Evolutionary conservation across 345 rosid species (phyloP).

Genomic region (Eucalyptus brandiana): DNA sequence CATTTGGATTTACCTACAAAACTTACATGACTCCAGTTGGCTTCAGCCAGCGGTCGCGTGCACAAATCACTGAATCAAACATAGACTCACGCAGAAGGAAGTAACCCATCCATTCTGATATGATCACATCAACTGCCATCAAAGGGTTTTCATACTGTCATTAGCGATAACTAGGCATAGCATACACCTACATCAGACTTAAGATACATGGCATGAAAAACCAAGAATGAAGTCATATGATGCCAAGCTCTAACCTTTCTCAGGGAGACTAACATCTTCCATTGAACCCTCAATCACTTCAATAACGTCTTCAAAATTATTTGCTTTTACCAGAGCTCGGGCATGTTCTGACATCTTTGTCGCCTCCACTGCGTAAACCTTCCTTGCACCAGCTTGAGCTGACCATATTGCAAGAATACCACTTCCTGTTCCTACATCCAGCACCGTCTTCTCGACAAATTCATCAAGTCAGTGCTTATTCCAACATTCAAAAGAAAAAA

Average conservation of each 20-base stretch:
- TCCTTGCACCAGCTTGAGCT: constrained; percentile 97
- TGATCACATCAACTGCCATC: constrained; percentile 83
- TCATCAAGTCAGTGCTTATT: neutral
- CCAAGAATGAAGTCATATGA: neutral
- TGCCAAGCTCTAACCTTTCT: constrained; percentile 47
- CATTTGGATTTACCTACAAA: neutral
- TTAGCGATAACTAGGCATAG: neutral
- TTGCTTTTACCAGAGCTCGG: constrained; percentile 64
- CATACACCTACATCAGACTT: neutral
- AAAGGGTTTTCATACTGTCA: neutral
- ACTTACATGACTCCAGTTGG: constrained; percentile 91
- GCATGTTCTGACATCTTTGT: constrained; percentile 96
- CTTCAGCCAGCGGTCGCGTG: constrained; percentile 97
- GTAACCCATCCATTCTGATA: constrained; percentile 99
- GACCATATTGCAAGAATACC: constrained; percentile 99
- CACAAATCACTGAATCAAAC: constrained; percentile 97
- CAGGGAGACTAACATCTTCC: constrained; percentile 77
- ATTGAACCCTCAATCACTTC: constrained; percentile 85
- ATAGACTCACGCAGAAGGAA: constrained; percentile 92
- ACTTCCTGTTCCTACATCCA: constrained; percentile 98
- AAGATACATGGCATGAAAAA: neutral
- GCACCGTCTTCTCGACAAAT: constrained; percentile 44
- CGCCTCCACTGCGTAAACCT: constrained; percentile 96
- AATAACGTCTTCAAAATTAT: constrained; percentile 58
- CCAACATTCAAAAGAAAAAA: neutral